Percentiles rank a stretch among this genome's conserved stretches.
These are phyloP conservation scores for Populus tomentosa DNA, from an alignment of 441 rosid species.

Conservation along the genomic window DNA sequence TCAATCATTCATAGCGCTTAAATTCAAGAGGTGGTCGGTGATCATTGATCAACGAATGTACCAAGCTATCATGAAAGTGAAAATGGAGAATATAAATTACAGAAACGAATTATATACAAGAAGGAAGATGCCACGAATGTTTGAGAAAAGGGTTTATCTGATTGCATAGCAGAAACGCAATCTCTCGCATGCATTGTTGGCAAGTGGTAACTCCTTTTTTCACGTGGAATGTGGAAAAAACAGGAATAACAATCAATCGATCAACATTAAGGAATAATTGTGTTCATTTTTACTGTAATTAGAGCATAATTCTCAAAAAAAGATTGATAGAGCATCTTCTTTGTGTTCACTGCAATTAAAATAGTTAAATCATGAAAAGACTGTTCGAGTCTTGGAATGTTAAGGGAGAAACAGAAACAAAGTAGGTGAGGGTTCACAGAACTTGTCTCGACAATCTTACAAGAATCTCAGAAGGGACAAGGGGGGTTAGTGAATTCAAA, in stretches of 20 bases:
- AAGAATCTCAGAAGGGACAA: not conserved
- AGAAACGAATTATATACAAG: not conserved
- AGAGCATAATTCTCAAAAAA: too few species aligned
- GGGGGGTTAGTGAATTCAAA: not conserved
- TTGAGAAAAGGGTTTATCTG: not conserved
- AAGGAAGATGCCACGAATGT: not conserved
- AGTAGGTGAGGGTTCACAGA: not conserved
- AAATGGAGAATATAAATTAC: not conserved
- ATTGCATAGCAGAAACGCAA: not conserved
- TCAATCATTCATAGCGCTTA: constrained; percentile 4
- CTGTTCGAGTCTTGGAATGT: not conserved
- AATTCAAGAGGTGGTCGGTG: constrained; percentile 19
- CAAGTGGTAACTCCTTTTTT: not conserved
- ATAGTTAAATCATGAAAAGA: not conserved
- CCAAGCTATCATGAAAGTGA: not conserved
- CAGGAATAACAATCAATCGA: not conserved
- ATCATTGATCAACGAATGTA: not conserved
- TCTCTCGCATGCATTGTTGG: constrained; percentile 19
- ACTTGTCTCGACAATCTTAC: too few species aligned
- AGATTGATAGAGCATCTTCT: not conserved
- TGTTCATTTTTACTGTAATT: too few species aligned
- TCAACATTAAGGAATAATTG: too few species aligned
- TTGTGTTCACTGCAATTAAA: not conserved
- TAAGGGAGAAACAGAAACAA: not conserved
- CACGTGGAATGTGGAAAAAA: not conserved